These are phyloP conservation scores for Spergularia marina DNA, from an alignment of 148 eudicot genomes.

Conservation along the genomic window DNA sequence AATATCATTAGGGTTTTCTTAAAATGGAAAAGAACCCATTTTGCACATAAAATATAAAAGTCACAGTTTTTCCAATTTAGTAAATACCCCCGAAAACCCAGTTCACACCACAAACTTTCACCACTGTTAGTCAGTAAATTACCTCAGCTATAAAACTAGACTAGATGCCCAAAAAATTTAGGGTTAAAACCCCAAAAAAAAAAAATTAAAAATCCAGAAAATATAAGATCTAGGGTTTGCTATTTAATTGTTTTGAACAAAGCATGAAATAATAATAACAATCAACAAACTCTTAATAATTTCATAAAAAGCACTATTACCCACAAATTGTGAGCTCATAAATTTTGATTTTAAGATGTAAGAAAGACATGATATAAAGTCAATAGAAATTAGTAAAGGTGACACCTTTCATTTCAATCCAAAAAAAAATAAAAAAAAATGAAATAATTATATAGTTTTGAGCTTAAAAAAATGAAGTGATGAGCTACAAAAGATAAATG, in stretches of 20 bases:
- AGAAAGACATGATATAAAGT: constrained; percentile 5
- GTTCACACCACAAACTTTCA: constrained; percentile 19
- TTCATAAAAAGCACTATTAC: not conserved
- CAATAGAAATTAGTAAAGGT: constrained; percentile 20
- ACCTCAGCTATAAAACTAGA: constrained; percentile 19
- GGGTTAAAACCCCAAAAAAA: constrained; percentile 17
- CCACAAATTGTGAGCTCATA: not conserved
- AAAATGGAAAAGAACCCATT: constrained; percentile 20
- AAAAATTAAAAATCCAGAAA: constrained; percentile 20
- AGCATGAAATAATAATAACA: constrained; percentile 14
- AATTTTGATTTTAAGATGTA: not conserved
- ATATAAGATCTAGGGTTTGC: constrained; percentile 35
- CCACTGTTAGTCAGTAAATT: constrained; percentile 15
- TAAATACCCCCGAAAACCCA: constrained; percentile 34
- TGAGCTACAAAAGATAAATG: not conserved
- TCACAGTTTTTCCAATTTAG: constrained; percentile 15
- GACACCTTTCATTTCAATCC: constrained; percentile 9
- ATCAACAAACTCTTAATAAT: not conserved
- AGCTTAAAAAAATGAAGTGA: constrained; percentile 9
- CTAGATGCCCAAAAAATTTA: constrained; percentile 12
- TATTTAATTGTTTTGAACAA: not conserved
- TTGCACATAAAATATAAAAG: constrained; percentile 38
- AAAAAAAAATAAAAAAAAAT: not conserved
- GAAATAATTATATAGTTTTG: not conserved
- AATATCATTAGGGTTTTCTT: constrained; percentile 33